A percentile compares a stretch with the other conserved stretches of the same genome.
phyloP scores from a whole-genome alignment of 306 rosid species.

The Glycyrrhiza uralensis region DNA sequence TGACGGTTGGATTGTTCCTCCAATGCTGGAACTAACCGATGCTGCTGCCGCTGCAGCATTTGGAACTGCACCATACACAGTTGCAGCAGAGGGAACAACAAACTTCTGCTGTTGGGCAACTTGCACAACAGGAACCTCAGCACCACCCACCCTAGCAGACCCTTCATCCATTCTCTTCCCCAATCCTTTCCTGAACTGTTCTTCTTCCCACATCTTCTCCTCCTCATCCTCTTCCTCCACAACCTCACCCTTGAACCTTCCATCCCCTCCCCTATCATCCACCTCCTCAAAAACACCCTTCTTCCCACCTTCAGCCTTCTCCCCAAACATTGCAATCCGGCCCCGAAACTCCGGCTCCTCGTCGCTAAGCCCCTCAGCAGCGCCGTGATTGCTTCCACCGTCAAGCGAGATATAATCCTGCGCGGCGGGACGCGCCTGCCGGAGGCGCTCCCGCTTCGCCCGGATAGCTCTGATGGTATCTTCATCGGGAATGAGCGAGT shows the following conservation, averaged over 20 bases:
- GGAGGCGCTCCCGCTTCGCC: conserved; percentile 70
- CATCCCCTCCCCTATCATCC: conserved; percentile 50
- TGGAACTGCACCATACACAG: conserved; percentile 43
- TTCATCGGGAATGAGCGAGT: conserved; percentile 54
- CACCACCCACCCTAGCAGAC: conserved; percentile 43
- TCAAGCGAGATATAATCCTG: conserved; percentile 80
- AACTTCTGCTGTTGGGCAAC: conserved; percentile 50
- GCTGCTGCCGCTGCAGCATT: conserved; percentile 21
- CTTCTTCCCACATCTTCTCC: conserved; percentile 92
- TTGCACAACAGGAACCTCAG: conserved; percentile 51
- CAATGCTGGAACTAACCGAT: conserved; percentile 47
- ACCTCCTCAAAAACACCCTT: conserved; percentile 91
- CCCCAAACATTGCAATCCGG: conserved; percentile 81
- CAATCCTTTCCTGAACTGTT: conserved; percentile 89
- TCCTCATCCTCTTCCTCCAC: conserved; percentile 63
- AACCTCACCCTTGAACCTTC: conserved; percentile 31
- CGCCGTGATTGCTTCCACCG: conserved; percentile 85
- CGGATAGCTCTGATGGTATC: conserved; percentile 70
- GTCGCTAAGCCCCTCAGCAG: conserved; percentile 82
- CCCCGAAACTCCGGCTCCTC: conserved; percentile 83
- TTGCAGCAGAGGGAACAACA: conserved; percentile 36
- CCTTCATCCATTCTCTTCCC: conserved; percentile 96
- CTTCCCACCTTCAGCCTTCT: conserved; percentile 57
- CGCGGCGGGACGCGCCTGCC: conserved; percentile 69
- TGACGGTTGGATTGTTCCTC: conserved; percentile 46